Percentiles rank a stretch among this genome's conserved stretches.
Evolutionary conservation across 768 basidiomycete species (phyloP).

Genomic region (Boletus subcaerulescens): DNA sequence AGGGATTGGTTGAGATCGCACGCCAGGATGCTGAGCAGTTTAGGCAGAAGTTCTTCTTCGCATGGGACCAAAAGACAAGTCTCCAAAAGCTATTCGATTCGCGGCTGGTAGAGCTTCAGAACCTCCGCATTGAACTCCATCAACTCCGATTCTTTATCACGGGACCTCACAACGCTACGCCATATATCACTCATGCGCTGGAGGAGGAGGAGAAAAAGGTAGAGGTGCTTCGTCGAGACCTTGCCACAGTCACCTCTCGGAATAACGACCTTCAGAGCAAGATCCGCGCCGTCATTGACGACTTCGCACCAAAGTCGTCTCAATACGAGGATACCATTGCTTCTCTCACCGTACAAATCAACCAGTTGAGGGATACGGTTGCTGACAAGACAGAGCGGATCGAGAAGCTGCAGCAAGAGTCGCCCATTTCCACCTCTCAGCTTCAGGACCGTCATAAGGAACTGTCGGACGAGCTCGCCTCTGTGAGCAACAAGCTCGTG

Average conservation of each 20-base stretch:
- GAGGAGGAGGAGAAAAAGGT: background rate
- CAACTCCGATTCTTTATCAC: background rate
- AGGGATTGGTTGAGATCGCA: background rate
- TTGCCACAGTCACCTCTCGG: background rate
- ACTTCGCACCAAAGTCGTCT: conserved; percentile 3
- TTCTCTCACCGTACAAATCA: background rate
- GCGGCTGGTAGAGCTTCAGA: conserved; percentile 1
- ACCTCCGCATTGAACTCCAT: background rate
- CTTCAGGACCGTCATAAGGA: background rate
- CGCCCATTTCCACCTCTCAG: background rate
- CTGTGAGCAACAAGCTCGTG: background rate
- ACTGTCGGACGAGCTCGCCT: background rate
- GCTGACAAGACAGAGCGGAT: background rate
- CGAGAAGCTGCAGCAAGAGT: background rate
- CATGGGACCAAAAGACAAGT: background rate
- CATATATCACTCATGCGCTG: background rate
- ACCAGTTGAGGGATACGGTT: background rate
- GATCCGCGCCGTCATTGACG: background rate
- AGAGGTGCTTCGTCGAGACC: conserved; percentile 1
- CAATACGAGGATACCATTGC: background rate
- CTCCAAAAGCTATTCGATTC: background rate
- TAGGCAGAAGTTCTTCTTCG: background rate
- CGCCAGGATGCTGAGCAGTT: conserved; percentile 1
- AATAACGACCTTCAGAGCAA: conserved; percentile 1
- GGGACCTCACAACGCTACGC: no score